phyloP scores from a whole-genome alignment of 139 green algal species.

The Ettlia oleoabundans region DNA sequence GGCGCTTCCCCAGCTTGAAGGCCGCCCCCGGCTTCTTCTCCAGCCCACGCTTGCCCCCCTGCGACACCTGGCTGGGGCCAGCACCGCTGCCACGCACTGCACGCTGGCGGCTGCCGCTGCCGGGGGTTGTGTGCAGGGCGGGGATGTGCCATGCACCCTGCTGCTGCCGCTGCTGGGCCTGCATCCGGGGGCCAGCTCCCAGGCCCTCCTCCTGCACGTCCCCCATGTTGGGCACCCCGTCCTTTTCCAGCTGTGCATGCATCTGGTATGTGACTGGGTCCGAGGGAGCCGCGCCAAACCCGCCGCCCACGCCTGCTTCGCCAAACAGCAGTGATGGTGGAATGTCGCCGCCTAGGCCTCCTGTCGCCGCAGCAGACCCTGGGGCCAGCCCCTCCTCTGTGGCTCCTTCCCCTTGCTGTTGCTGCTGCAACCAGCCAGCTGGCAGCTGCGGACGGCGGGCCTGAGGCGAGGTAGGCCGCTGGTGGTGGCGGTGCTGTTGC shows the following conservation, averaged over 20 bases:
- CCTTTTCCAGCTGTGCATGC: conserved; percentile 29
- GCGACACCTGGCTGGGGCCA: background rate
- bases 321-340: background rate
- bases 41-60: conserved; percentile 6
- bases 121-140: conserved; percentile 16
- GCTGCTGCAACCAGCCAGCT: background rate
- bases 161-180: background rate
- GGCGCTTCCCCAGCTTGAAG: conserved; percentile 52
- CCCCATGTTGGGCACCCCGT: conserved; percentile 43
- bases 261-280: conserved; percentile 35
- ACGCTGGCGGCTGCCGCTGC: conserved; percentile 4
- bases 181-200: background rate
- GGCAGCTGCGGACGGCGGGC: background rate
- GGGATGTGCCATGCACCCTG: conserved; percentile 26
- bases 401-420: background rate
- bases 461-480: conserved; percentile 5
- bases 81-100: background rate
- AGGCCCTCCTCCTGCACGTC: conserved; percentile 14
- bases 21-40: conserved; percentile 44
- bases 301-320: conserved; percentile 5
- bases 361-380: background rate
- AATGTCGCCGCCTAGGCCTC: background rate
- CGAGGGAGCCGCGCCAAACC: conserved; percentile 27
- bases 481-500: background rate
- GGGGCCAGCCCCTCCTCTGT: background rate